Percentiles rank a stretch among this genome's conserved stretches.
Conservation (phyloP, 176 grass and related monocot genomes). For the Echinochloa phyllopogon region DNA sequence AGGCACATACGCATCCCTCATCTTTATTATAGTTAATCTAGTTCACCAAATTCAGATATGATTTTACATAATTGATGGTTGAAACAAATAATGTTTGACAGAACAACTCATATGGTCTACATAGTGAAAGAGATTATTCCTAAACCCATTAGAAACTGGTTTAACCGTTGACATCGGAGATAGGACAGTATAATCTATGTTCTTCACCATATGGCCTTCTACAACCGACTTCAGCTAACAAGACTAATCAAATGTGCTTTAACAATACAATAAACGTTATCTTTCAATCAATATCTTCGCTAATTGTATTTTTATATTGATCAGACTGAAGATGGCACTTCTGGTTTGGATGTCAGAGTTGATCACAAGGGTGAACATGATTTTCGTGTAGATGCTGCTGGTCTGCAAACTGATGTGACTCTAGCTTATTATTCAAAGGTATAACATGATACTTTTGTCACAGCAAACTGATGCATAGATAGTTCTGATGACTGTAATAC, state of each 20-base stretch:
- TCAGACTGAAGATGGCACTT: conserved; percentile 74
- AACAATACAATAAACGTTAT: conserved; percentile 7
- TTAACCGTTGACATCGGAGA: neutral
- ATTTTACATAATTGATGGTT: neutral
- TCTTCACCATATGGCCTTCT: neutral
- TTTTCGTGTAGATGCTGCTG: conserved; percentile 78
- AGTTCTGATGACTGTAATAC: neutral
- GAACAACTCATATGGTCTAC: neutral
- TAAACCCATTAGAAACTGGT: conserved; percentile 8
- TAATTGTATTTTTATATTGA: conserved; percentile 39
- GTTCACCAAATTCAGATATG: neutral
- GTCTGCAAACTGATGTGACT: conserved; percentile 78
- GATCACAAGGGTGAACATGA: conserved; percentile 53
- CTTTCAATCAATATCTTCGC: conserved; percentile 11
- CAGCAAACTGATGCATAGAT: neutral
- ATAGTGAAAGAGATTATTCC: neutral
- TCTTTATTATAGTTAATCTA: neutral
- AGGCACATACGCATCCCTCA: neutral
- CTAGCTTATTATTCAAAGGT: conserved; percentile 89
- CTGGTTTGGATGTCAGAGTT: conserved; percentile 81
- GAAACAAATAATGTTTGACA: neutral
- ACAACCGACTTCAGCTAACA: neutral
- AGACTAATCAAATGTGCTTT: conserved; percentile 18
- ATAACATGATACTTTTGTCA: conserved; percentile 2
- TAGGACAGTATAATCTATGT: neutral